Conservation (phyloP, 495 filamentous ascomycete species). For the Lineolata rhizophorae region DNA sequence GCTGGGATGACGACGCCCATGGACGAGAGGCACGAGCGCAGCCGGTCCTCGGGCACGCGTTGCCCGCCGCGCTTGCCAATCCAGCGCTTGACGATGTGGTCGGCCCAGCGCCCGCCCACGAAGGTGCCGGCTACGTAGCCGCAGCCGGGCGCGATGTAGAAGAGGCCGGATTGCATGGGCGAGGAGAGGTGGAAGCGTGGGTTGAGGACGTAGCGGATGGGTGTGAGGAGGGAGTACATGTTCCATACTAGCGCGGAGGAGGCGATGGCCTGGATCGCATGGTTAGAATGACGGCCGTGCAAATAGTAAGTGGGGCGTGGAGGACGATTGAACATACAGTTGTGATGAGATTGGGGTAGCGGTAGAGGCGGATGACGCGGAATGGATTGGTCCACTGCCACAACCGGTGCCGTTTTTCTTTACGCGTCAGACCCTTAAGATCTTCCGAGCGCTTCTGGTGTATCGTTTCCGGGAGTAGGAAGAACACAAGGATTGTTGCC, state of each 20-base stretch:
- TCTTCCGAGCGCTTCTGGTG: conserved; percentile 34
- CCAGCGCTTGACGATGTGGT: conserved; percentile 39
- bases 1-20: conserved; percentile 37
- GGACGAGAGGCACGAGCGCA: conserved; percentile 37
- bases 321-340: conserved; percentile 13
- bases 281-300: too few species aligned
- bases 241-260: conserved; percentile 46
- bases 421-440: conserved; percentile 24
- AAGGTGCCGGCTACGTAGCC: conserved; percentile 52
- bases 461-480: conserved; percentile 49
- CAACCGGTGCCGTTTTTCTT: conserved; percentile 27
- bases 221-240: conserved; percentile 49
- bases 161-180: conserved; percentile 43
- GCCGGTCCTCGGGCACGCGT: conserved; percentile 46
- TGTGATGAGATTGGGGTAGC: conserved; percentile 44
- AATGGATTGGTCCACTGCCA: conserved; percentile 39
- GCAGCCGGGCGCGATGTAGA: conserved; percentile 52
- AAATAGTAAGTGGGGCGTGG: not conserved
- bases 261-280: conserved; percentile 26
- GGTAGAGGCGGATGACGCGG: conserved; percentile 31
- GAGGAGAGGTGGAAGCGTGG: conserved; percentile 44
- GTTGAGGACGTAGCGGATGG: conserved; percentile 54
- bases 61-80: conserved; percentile 33
- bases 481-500: conserved; percentile 34
- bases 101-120: conserved; percentile 49